phyloP scores from a whole-genome alignment of 139 green algal species.

The Tetradesmus obliquus region DNA sequence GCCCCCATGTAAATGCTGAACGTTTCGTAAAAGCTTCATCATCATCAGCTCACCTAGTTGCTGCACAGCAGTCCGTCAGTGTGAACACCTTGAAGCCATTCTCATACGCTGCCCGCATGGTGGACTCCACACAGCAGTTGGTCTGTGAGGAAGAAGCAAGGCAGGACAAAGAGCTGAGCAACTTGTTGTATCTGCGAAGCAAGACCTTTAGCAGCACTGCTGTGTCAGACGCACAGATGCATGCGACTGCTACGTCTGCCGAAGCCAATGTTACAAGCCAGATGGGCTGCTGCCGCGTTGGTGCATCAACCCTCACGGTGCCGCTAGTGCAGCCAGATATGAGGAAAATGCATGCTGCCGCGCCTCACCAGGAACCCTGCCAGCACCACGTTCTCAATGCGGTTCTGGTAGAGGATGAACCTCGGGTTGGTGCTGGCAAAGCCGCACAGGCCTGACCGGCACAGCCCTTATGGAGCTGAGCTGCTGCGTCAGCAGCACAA shows the following conservation, averaged over 20 bases:
- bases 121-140: slow-evolving; percentile 67
- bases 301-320: background rate
- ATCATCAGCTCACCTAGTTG: slow-evolving; percentile 49
- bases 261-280: too few relatives aligned
- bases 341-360: background rate
- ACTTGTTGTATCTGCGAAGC: background rate
- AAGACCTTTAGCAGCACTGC: background rate
- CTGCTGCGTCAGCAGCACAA: too few relatives aligned
- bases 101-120: slow-evolving; percentile 63
- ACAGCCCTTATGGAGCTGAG: background rate
- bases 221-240: background rate
- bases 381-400: slow-evolving; percentile 48
- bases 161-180: background rate
- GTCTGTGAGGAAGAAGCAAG: slow-evolving; percentile 14
- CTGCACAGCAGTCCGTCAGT: slow-evolving; percentile 61
- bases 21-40: background rate
- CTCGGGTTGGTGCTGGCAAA: slow-evolving; percentile 52
- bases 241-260: background rate
- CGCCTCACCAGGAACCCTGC: background rate
- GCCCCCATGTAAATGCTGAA: too few relatives aligned
- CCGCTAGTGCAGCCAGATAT: background rate
- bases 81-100: slow-evolving; percentile 59
- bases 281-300: background rate
- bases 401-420: slow-evolving; percentile 59
- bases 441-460: slow-evolving; percentile 61